Base-by-base conservation (phyloP, 768 basidiomycete genomes). In the Plicaturopsis crispa region DNA sequence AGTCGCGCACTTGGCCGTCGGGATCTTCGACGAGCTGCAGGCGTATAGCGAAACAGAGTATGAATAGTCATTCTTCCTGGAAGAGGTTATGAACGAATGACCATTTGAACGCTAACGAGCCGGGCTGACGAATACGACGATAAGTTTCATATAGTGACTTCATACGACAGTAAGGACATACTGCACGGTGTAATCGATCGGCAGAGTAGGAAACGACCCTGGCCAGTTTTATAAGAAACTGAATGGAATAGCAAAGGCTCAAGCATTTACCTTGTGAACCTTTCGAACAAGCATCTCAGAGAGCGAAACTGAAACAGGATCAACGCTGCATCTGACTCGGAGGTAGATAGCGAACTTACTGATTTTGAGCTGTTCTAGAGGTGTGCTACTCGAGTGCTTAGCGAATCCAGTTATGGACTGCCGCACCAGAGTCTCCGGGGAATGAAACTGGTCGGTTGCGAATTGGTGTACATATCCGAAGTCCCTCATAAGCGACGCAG, bases 1-100 rank as follows among this genome's bases (percentile, higher is more conserved):
- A 18, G 14, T 41, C 14, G 13, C 39, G 28, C 4, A 42, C 50
- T 8, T 36, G 40, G 4, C 57, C 59, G 3, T 55, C 43, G 4
- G 46, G 36, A 28, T 60, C 59, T 36, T 60, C 59, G 12, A 57
- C 42, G 5, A 40, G 31, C n/a, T n/a, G n/a, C n/a, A n/a, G n/a
- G n/a, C n/a, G n/a, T n/a, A n/a, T n/a, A n/a, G n/a, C n/a, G n/a
- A n/a, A n/a, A n/a, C n/a, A n/a, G n/a, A n/a, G n/a, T n/a, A n/a
- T n/a, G n/a, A n/a, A n/a, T n/a, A n/a, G n/a, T n/a, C n/a, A n/a
- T n/a, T n/a, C n/a, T n/a, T n/a, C n/a, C n/a, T n/a, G n/a, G n/a
- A n/a, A n/a, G n/a, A n/a, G n/a, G n/a, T n/a, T n/a, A n/a, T n/a
- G n/a, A n/a, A n/a, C n/a, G n/a, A n/a, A 28, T 28, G 26, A 8